A percentile compares a stretch with the other conserved stretches of the same genome.
phyloP scores from a whole-genome alignment of 2,329 filamentous ascomycete genomes.

The Epichloe festucae region DNA sequence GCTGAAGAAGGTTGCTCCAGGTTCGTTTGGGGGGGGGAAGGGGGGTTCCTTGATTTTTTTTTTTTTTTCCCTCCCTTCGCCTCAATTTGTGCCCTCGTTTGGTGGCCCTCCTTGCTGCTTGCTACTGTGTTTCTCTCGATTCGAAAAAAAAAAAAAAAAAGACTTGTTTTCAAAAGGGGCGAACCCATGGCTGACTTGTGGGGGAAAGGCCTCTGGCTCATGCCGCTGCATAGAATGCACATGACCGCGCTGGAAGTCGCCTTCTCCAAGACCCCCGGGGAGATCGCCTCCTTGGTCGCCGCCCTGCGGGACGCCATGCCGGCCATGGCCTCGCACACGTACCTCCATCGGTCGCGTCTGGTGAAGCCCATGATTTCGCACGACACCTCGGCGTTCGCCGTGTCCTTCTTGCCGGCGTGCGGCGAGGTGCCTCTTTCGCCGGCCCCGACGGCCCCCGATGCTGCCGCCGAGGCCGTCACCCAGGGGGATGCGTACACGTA shows the following conservation, averaged over 20 bases:
- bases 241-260: slow-evolving; percentile 75
- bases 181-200: too few species aligned
- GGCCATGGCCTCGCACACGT: slow-evolving; percentile 52
- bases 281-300: slow-evolving; percentile 52
- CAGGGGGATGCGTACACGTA: slow-evolving; percentile 64
- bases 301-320: slow-evolving; percentile 43
- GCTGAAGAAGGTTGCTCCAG: slow-evolving; percentile 50
- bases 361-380: slow-evolving; percentile 75
- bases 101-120: too few species aligned
- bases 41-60: too few species aligned
- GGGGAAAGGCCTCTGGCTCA: slow-evolving; percentile 63
- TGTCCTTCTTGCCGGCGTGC: slow-evolving; percentile 74
- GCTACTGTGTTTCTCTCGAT: too few species aligned
- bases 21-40: slow-evolving; percentile 28
- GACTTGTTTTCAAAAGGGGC: too few species aligned
- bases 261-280: slow-evolving; percentile 57
- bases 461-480: slow-evolving; percentile 19
- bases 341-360: slow-evolving; percentile 55
- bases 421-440: slow-evolving; percentile 35
- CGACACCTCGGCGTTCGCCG: slow-evolving; percentile 71
- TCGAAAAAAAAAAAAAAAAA: too few species aligned
- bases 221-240: slow-evolving; percentile 68
- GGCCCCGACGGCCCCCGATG: slow-evolving; percentile 24
- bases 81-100: too few species aligned
- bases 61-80: too few species aligned